These are phyloP conservation scores for Stenogyne calaminthoides DNA, from an alignment of 305 asterid species.

Conservation along the genomic window DNA sequence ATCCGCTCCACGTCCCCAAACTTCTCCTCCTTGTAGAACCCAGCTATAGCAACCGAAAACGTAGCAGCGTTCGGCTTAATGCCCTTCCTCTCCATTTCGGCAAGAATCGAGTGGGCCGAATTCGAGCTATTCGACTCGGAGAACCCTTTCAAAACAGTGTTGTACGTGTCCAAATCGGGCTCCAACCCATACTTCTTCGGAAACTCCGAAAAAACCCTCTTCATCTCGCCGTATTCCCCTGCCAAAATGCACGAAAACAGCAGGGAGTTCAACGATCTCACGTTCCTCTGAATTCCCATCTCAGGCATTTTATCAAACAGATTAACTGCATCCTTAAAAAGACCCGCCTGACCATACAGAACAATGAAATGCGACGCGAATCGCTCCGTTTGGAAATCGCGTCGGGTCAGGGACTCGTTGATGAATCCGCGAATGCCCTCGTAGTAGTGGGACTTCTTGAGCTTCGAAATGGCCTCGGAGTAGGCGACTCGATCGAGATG, in stretches of 20 bases:
- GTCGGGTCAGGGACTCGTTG: no score
- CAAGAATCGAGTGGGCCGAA: slow-evolving; percentile 60
- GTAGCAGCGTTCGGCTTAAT: slow-evolving; percentile 61
- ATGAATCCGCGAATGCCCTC: no score
- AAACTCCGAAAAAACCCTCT: slow-evolving; percentile 64
- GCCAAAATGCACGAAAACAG: slow-evolving; percentile 63
- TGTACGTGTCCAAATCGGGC: slow-evolving; percentile 70
- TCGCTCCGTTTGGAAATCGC: no score
- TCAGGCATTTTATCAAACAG: no score
- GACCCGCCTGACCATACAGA: no score
- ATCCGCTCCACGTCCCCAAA: no score
- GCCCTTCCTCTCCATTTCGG: slow-evolving; percentile 73
- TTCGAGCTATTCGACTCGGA: slow-evolving; percentile 69
- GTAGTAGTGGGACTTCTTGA: no score
- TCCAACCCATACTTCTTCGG: slow-evolving; percentile 58
- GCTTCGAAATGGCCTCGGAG: no score
- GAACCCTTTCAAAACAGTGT: slow-evolving; percentile 69
- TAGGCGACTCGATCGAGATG: no score
- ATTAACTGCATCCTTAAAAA: no score
- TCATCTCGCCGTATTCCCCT: slow-evolving; percentile 67
- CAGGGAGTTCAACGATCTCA: slow-evolving; percentile 61
- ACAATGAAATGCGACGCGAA: no score
- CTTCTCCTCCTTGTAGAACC: slow-evolving; percentile 82
- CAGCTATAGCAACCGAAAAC: slow-evolving; percentile 54
- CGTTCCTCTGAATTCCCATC: no score